Evolutionary conservation across 345 rosid species (phyloP).

Genomic region (Linum tenue): DNA sequence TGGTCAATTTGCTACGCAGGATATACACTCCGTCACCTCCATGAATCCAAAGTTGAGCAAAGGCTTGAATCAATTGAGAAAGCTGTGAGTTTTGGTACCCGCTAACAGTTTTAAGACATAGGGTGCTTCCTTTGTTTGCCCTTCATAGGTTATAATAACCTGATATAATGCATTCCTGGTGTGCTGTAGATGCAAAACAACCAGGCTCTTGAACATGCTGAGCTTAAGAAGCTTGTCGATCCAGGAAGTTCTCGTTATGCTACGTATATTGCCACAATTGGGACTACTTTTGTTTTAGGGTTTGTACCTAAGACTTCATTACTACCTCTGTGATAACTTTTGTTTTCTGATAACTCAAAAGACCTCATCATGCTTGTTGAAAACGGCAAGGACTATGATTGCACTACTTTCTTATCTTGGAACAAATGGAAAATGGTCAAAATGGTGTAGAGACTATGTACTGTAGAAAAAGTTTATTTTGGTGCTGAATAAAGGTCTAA

Average conservation of each 20-base stretch:
- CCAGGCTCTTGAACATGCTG: constrained; percentile 48
- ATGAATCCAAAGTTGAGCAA: constrained; percentile 22
- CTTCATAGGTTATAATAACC: constrained; percentile 13
- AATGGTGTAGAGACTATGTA: background rate
- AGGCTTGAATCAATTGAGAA: constrained; percentile 29
- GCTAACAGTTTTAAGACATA: background rate
- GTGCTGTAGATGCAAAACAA: constrained; percentile 50
- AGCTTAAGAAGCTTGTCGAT: constrained; percentile 69
- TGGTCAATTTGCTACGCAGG: constrained; percentile 13
- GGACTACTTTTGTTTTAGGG: constrained; percentile 79
- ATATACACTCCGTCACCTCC: constrained; percentile 22
- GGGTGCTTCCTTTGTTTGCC: constrained; percentile 28
- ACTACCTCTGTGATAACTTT: too few species aligned
- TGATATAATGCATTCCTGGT: constrained; percentile 2
- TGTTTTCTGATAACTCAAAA: too few species aligned
- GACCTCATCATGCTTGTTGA: background rate
- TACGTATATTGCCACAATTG: constrained; percentile 57
- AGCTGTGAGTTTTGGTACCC: constrained; percentile 18
- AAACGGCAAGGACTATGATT: background rate
- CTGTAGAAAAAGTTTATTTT: background rate
- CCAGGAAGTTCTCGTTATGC: constrained; percentile 43
- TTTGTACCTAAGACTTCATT: constrained; percentile 21
- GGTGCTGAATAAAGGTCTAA: background rate
- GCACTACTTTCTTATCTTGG: background rate
- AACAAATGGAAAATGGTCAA: background rate